phyloP scores from a whole-genome alignment of 495 filamentous ascomycete genomes.

The Hyaloscypha variabilis region DNA sequence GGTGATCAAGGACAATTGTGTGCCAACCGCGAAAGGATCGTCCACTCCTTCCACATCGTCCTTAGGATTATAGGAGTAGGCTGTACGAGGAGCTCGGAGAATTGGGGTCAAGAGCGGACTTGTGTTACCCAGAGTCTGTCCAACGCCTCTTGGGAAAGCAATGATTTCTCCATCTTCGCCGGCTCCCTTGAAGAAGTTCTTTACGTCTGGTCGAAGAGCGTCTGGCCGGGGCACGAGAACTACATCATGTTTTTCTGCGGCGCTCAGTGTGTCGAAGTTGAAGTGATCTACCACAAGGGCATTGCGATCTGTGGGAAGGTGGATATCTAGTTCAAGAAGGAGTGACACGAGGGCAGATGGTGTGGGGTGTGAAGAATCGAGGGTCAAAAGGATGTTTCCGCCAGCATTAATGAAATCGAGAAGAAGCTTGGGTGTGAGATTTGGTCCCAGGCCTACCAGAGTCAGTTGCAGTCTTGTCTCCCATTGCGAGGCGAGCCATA shows the following conservation, averaged over 20 bases:
- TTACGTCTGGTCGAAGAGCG: constrained; percentile 65
- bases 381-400: constrained; percentile 90
- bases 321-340: constrained; percentile 88
- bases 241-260: constrained; percentile 85
- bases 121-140: constrained; percentile 77
- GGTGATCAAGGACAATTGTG: constrained; percentile 80
- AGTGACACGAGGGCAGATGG: constrained; percentile 81
- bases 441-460: constrained; percentile 75
- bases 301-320: constrained; percentile 81
- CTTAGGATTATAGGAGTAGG: constrained; percentile 94
- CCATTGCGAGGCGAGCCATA: constrained; percentile 36
- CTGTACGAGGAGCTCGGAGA: constrained; percentile 75
- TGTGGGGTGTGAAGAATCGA: constrained; percentile 72
- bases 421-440: constrained; percentile 81
- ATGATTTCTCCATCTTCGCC: constrained; percentile 53
- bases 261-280: constrained; percentile 79
- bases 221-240: constrained; percentile 71
- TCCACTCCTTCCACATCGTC: constrained; percentile 71
- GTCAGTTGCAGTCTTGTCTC: constrained; percentile 1
- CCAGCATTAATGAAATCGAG: constrained; percentile 89
- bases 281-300: constrained; percentile 92
- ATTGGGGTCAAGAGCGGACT: constrained; percentile 78
- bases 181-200: constrained; percentile 75
- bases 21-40: constrained; percentile 80
- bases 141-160: constrained; percentile 79